Evolutionary conservation across 2,329 filamentous ascomycete genomes (phyloP), one percentile per base, ranked within the genome.

Genomic region (Microcera coccophila): DNA sequence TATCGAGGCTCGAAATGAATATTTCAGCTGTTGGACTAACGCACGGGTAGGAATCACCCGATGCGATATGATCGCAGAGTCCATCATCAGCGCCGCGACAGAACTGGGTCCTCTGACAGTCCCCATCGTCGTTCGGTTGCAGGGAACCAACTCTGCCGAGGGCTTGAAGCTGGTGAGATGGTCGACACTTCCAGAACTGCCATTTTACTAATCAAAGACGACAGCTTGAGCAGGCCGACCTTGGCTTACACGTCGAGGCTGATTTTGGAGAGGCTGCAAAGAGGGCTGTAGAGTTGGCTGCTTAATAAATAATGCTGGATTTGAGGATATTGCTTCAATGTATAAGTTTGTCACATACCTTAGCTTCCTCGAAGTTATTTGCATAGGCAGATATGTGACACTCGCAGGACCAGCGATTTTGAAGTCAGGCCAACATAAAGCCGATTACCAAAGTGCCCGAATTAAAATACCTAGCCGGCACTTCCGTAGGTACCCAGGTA

Each of bases 51-150:
- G 72, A 0, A 71, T 75, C 14, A 72, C 70, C 2, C 63, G 65
- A 26, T 74, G 72, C 22, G 71, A 73, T 45, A 75, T 75, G 72
- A 73, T 76, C 49, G 72, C 73, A 9, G 66, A 72, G 51, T 70
- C 71, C 8, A 72, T 75, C 40, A 62, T 75, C 16, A 62, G 62
- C 1, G 72, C 72, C 2, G 65, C 65, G 3, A 53, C 48, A 4
- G 55, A 68, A 18, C 55, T 69, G 20, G 65, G 64, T 0, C 55
- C 58, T 4, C 60, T 73, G 19, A 54, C 53, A 3, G 59, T 74
- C 4, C 72, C 71, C 0, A 63, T 74, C 16, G 70, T 75, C 0
- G 68, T 72, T 14, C 60, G 72, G 7, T 53, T 75, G 2, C 72
- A 75, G 44, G 72, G 72, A 1, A 75, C 72, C 3, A 74, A 74